Conservation (phyloP, 2,329 filamentous ascomycete genomes). For the Fusarium sp. region DNA sequence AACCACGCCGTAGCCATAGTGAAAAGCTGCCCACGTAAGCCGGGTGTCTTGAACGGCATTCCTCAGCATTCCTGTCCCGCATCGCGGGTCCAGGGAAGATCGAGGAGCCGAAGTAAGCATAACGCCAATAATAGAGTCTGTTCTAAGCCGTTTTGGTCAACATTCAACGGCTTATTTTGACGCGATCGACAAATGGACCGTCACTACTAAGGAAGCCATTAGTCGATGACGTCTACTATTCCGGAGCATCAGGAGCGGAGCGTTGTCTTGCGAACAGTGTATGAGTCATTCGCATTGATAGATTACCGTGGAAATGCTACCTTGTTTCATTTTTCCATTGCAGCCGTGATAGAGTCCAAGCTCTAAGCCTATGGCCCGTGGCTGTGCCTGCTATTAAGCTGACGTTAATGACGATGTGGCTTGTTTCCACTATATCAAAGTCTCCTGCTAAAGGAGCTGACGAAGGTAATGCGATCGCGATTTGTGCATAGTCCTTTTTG, state of each 20-base stretch:
- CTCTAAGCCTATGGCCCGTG: neutral
- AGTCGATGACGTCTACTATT: constrained; percentile 1
- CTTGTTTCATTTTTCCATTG: neutral
- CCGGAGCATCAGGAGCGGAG: too few relatives aligned
- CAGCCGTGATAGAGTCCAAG: neutral
- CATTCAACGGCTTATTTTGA: neutral
- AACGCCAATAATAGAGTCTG: neutral
- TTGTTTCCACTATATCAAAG: neutral
- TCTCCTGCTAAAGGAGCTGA: neutral
- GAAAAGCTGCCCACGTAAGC: neutral
- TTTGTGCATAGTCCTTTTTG: neutral
- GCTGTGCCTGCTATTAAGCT: neutral
- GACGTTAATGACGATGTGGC: neutral
- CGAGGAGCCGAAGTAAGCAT: neutral
- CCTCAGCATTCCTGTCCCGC: neutral
- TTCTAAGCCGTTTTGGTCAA: neutral
- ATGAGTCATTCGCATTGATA: neutral
- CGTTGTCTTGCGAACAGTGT: neutral
- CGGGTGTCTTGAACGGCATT: neutral
- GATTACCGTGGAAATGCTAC: neutral
- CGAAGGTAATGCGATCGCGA: neutral
- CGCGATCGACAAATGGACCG: neutral
- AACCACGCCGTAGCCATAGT: neutral
- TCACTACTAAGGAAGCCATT: neutral
- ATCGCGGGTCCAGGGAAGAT: neutral